Conservation (phyloP, 2,329 filamentous ascomycete species). For the Nigrospora sphaerica region DNA sequence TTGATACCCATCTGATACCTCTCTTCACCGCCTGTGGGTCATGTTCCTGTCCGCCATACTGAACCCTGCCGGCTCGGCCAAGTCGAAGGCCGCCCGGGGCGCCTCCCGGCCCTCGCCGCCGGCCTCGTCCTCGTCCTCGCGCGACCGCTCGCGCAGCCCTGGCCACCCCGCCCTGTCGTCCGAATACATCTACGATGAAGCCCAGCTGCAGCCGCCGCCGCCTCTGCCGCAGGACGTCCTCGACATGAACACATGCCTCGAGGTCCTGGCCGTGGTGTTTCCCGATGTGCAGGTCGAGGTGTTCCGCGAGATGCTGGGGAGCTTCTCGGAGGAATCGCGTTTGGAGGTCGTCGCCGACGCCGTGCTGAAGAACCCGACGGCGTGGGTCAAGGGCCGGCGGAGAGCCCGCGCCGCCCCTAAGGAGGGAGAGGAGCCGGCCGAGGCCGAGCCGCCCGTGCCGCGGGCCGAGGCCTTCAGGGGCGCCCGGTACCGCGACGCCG, state of each 20-base stretch:
- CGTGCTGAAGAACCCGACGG: slow-evolving; percentile 63
- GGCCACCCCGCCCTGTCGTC: slow-evolving; percentile 13
- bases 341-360: slow-evolving; percentile 71
- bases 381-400: slow-evolving; percentile 65
- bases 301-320: slow-evolving; percentile 72
- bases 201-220: slow-evolving; percentile 40
- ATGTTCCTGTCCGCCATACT: slow-evolving; percentile 7
- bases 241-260: slow-evolving; percentile 63
- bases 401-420: slow-evolving; percentile 25
- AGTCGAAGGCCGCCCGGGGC: neutral
- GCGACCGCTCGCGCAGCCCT: slow-evolving; percentile 7
- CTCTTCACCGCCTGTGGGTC: too few species aligned
- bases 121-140: slow-evolving; percentile 1
- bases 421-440: slow-evolving; percentile 18
- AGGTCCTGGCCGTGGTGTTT: slow-evolving; percentile 64
- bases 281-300: slow-evolving; percentile 77
- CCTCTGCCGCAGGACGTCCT: slow-evolving; percentile 55
- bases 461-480: slow-evolving; percentile 61
- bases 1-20: too few species aligned
- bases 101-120: neutral
- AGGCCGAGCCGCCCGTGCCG: slow-evolving; percentile 34
- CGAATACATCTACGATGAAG: slow-evolving; percentile 49
- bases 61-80: neutral
- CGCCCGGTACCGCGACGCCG: slow-evolving; percentile 60
- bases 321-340: slow-evolving; percentile 68